Evolutionary conservation across 805 yeast genomes (phyloP).

Genomic region (Clavispora phyllophila): DNA sequence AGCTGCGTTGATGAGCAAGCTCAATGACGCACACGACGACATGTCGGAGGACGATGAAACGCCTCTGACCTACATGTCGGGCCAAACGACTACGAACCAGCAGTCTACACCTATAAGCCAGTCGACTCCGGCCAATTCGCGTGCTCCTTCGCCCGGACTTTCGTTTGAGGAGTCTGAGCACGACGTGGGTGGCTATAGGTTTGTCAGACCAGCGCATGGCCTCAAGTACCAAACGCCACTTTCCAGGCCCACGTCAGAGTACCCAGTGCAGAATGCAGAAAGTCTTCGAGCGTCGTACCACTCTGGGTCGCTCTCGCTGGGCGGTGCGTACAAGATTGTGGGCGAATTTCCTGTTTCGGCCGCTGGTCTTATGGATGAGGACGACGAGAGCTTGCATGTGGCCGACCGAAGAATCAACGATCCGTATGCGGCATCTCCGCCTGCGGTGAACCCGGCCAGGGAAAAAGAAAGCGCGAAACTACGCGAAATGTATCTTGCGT

Average conservation of each 20-base stretch:
- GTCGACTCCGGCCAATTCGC: constrained; percentile 39
- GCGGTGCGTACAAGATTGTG: constrained; percentile 20
- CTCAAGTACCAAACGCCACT: constrained; percentile 15
- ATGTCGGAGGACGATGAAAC: not conserved
- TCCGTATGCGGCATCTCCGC: constrained; percentile 19
- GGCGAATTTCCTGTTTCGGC: constrained; percentile 29
- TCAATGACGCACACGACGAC: constrained; percentile 8
- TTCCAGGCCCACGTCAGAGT: constrained; percentile 8
- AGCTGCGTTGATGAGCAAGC: constrained; percentile 15
- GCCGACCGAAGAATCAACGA: constrained; percentile 36
- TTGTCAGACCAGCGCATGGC: constrained; percentile 27
- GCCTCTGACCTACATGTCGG: not conserved
- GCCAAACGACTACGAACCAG: not conserved
- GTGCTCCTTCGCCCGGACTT: constrained; percentile 28
- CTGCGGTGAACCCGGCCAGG: not conserved
- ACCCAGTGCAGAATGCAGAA: constrained; percentile 3
- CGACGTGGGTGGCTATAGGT: constrained; percentile 37
- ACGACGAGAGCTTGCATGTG: constrained; percentile 25
- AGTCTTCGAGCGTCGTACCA: constrained; percentile 22
- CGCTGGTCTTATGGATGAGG: constrained; percentile 32
- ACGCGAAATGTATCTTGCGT: constrained; percentile 12
- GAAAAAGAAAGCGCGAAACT: constrained; percentile 3
- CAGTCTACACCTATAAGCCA: constrained; percentile 36
- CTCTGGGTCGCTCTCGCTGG: constrained; percentile 6
- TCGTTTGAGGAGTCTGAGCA: constrained; percentile 30